Base-by-base conservation (phyloP, 495 filamentous ascomycete genomes). In the Hypoxylon fuscum region DNA sequence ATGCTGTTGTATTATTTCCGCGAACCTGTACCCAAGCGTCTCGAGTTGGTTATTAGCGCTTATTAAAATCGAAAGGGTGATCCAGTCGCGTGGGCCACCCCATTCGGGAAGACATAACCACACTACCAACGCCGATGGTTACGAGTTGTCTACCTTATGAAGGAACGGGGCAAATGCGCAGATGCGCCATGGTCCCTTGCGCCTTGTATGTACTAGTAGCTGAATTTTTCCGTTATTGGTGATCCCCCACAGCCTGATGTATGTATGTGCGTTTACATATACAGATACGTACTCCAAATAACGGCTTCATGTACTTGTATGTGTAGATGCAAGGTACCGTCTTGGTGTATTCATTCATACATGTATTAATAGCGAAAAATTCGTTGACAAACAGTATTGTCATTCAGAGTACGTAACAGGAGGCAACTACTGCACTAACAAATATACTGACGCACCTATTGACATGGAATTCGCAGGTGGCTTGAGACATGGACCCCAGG, bases 91-190 rank as follows among this genome's bases (percentile, higher is more conserved):
- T 52, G 64, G 62, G 46, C 38, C 54, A 14, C 27, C 51, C 47
- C 55, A 54, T 62, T 62, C 57, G 41, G 53, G 58, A 51, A 45
- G 37, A 44, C 42, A 58, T 34, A 58, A 62, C 57, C 63, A 66
- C 43, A 62, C 17, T 38, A 37, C 14, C 29, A 52, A 23, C 25
- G 40, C 44, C 32, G 17, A 41, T 59, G 62, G 62, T 65, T 65
- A 52, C 50, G 38, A 55, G 18, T 38, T 37, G 40, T 46, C 34
- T 43, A 35, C 2, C 27, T 29, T 29, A 42, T 21, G 25, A 56
- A 51, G 45, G 59, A 25, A 60, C 50, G 50, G 56, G 62, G 51
- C 60, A 66, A 60, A 66, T 66, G 46, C 46, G 51, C 55, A n/a
- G n/a, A n/a, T n/a, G n/a, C n/a, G n/a, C n/a, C 46, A 29, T 59